Evolutionary conservation across 352 stramenopile genomes (phyloP), one percentile per base, ranked within the genome.

Genomic region (Phytophthora uliginosa): DNA sequence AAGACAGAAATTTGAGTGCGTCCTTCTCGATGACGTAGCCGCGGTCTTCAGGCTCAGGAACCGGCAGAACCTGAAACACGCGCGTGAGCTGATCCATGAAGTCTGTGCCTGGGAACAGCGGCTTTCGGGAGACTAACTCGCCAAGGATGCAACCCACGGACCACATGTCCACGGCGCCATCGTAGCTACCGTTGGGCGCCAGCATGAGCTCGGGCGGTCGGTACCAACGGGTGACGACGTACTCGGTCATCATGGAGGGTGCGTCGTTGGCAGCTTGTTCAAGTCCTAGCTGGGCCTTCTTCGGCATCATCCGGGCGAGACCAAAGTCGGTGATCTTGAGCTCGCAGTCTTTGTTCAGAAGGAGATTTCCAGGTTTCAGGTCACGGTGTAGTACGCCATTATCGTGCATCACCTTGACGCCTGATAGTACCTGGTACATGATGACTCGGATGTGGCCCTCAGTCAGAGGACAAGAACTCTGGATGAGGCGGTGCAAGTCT

Each of bases 241-340:
- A 95, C 67, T 94, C 89, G 8, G 89, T 95, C 89, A 95, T 95
- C 33, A 89, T 89, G 9, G 89, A 92, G 8, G 90, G 73, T 12
- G 79, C 73, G 0, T 78, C 67, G 3, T 20, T 53, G 7, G 66
- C 48, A 47, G 33, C 12, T 59, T 72, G 59, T 59, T 78, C 56
- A 9, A 66, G 58, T 9, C 28, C 57, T 4, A 62, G 20, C 28
- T 72, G 74, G 0, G 70, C 48, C 17, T 82, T 74, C 53, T 90
- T 89, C 0, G 87, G 87, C 65, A 92, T 93, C 89, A 92, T 95
- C 0, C 96, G 85, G 9, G 95, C 94, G 0, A 99, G 84, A 1
- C 96, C 96, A 85, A 99, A 99, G 77, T 99, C 96, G 7, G 94
- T 98, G 71, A 99, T 98, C 73, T 95, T 95, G 55, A 95, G 79